phyloP scores from a whole-genome alignment of 805 yeast genomes.

The Saccharomyces cerevisiae region DNA sequence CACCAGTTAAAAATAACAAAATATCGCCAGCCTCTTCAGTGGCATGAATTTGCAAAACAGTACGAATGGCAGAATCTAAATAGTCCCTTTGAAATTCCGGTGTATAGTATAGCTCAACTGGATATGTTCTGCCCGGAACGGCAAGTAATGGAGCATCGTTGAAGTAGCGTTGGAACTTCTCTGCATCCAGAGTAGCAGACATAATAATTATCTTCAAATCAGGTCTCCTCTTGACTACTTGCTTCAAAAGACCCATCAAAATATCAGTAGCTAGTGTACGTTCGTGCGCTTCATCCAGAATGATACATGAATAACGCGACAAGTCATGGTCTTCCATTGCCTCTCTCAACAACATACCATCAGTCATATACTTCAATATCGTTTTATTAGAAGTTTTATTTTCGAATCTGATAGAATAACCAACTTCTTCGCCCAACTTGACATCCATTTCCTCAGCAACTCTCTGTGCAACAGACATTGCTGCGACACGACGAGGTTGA shows the following conservation, averaged over 20 bases:
- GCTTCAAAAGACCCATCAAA: conserved; percentile 86
- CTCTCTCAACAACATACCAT: conserved; percentile 94
- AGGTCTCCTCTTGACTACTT: conserved; percentile 68
- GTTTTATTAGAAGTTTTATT: conserved; percentile 77
- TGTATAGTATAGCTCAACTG: conserved; percentile 93
- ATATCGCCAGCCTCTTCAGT: conserved; percentile 93
- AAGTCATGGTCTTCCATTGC: conserved; percentile 94
- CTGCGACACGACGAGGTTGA: conserved; percentile 95
- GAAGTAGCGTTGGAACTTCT: conserved; percentile 86
- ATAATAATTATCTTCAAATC: conserved; percentile 87
- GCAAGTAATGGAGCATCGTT: conserved; percentile 88
- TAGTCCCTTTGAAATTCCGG: conserved; percentile 95
- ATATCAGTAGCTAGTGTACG: conserved; percentile 95
- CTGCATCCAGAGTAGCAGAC: conserved; percentile 98
- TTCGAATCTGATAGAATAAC: conserved; percentile 90
- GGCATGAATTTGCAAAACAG: conserved; percentile 93
- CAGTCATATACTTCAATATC: conserved; percentile 90
- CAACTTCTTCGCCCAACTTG: conserved; percentile 84
- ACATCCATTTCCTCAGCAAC: conserved; percentile 98
- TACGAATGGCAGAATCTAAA: conserved; percentile 87
- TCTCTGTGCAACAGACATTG: conserved; percentile 96
- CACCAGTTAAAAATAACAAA: conserved; percentile 83
- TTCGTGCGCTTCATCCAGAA: conserved; percentile 96
- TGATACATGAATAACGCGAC: conserved; percentile 75
- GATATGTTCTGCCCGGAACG: conserved; percentile 96